Conservation (phyloP, 2,329 filamentous ascomycete genomes). For the Graphilbum fragrans region DNA sequence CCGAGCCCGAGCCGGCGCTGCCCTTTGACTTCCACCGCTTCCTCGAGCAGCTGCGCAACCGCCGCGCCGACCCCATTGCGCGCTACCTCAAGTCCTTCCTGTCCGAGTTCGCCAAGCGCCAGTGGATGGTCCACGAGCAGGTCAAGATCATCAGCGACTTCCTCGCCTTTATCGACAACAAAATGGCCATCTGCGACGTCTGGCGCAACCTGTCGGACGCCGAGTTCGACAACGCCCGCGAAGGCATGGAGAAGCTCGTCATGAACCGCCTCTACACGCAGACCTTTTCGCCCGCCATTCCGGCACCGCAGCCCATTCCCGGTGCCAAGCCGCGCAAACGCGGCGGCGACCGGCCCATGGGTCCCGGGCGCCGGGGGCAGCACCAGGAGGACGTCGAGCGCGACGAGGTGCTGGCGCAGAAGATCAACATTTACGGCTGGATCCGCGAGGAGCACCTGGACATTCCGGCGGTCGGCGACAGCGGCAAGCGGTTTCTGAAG, state of each 20-base stretch:
- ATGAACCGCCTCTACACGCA: conserved; percentile 96
- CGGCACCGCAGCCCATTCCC: conserved; percentile 62
- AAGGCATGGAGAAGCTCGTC: conserved; percentile 98
- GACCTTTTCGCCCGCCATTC: conserved; percentile 91
- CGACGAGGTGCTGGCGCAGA: conserved; percentile 90
- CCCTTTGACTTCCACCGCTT: conserved; percentile 98
- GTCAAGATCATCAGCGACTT: conserved; percentile 99
- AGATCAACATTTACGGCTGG: conserved; percentile 95
- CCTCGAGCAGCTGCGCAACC: conserved; percentile 86
- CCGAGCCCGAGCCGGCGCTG: conserved; percentile 67
- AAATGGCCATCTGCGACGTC: conserved; percentile 94
- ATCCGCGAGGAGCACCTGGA: conserved; percentile 87
- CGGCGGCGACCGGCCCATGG: conserved; percentile 55
- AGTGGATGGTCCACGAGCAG: conserved; percentile 99
- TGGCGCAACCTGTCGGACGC: conserved; percentile 93
- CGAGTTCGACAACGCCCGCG: conserved; percentile 94
- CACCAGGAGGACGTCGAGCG: conserved; percentile 97
- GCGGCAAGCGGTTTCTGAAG: conserved; percentile 75
- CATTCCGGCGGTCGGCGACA: conserved; percentile 73
- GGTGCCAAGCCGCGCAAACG: conserved; percentile 57
- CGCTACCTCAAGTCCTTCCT: conserved; percentile 92
- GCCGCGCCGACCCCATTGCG: conserved; percentile 94
- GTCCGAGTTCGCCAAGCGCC: conserved; percentile 87
- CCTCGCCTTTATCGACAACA: conserved; percentile 89
- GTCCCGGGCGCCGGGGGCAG: conserved; percentile 80